A percentile compares a stretch with the other conserved stretches of the same genome.
phyloP scores from a whole-genome alignment of 768 basidiomycete genomes.

The Agrocybe praecox region DNA sequence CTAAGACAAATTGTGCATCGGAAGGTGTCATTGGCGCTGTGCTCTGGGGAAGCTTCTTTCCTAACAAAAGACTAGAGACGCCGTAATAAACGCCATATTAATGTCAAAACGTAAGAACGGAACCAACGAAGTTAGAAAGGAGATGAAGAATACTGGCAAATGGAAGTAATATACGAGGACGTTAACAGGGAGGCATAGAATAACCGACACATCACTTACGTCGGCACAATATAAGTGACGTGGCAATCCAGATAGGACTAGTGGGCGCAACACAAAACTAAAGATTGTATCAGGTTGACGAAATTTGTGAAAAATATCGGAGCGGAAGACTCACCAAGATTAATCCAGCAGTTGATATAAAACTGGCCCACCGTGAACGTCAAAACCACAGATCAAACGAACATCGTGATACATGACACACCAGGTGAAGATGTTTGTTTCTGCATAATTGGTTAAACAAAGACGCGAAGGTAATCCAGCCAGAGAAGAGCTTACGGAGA shows the following conservation, averaged over 20 bases:
- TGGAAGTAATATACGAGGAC: too few relatives aligned
- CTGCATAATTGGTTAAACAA: neutral
- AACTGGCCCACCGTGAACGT: neutral
- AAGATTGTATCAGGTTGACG: neutral
- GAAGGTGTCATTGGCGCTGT: neutral
- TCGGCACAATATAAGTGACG: neutral
- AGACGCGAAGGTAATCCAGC: neutral
- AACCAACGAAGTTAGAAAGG: neutral
- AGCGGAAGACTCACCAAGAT: neutral
- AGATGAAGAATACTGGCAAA: neutral
- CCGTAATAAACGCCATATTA: neutral
- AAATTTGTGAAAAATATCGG: neutral
- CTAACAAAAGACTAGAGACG: neutral
- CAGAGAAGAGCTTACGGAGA: neutral
- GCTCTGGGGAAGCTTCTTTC: neutral
- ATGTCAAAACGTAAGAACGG: neutral
- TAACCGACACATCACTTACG: neutral
- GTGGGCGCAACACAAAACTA: neutral
- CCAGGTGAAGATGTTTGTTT: neutral
- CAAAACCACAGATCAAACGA: neutral
- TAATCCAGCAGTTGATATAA: neutral
- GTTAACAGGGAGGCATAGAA: neutral
- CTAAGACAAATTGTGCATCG: neutral
- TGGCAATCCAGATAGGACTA: neutral
- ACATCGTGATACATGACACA: neutral